Evolutionary conservation across 495 filamentous ascomycete genomes (phyloP), one percentile per base, ranked within the genome.

Genomic region (Xylaria bambusicola): DNA sequence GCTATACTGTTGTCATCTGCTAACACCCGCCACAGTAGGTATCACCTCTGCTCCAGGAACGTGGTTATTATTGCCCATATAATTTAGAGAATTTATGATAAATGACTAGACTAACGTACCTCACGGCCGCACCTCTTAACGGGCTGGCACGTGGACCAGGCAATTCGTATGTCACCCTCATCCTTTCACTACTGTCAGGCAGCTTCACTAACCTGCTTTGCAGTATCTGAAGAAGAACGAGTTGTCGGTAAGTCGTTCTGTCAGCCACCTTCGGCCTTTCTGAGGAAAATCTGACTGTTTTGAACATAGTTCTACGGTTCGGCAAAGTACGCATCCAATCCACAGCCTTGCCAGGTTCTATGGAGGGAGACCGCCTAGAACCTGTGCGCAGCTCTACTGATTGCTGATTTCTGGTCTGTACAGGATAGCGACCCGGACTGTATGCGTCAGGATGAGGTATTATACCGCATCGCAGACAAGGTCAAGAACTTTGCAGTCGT

Each of bases 131-230:
- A 98, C 75, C 83, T 98, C 33, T 82, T 84, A 56, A 95, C 90
- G 12, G 94, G 92, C 63, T 98, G 94, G 93, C 92, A 97, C 66
- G 91, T 97, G 58, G 93, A 97, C 77, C 92, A 96, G 76, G 90
- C 90, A 47, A 96, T 95, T 66, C 85, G 57, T 60, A 60, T 13
- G 57, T 60, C 40, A 15, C n/a, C 12, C 29, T 33, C 29, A 33
- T 49, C 2, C 48, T 24, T 29, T 21, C 3, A 1, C 9, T 6
- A 18, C 6, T 38, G 2, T 13, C 7, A 4, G 27, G 13, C 8
- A 15, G n/a, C 38, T 23, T 38, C 35, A 29, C 57, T 60, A 31
- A 60, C 49, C 24, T 53, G 26, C 4, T 38, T 27, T 18, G 29
- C 27, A 60, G 57, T 94, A 63, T 87, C 86, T 13, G 94, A 98